These are phyloP conservation scores for Uronychia binucleata DNA, from an alignment of 73 alveolate species.

Conservation along the genomic window DNA sequence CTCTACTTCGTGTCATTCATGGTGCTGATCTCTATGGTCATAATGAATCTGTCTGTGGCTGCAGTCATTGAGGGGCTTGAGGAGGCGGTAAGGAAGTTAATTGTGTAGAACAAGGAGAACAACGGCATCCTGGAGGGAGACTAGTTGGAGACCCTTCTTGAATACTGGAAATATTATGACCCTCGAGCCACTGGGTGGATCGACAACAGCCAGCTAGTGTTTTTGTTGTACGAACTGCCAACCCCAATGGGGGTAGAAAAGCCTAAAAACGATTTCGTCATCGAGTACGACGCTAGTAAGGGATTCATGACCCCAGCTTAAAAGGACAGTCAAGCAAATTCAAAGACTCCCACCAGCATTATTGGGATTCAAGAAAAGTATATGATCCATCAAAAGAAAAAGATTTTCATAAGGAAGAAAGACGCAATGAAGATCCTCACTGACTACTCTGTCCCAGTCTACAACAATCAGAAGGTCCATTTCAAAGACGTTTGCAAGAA, in stretches of 20 bases:
- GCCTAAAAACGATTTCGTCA: too few relatives aligned
- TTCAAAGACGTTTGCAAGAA: conserved; percentile 34
- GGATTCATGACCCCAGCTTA: too few relatives aligned
- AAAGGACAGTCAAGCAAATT: too few relatives aligned
- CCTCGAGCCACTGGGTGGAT: conserved; percentile 49
- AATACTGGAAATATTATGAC: conserved; percentile 29
- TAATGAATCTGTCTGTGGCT: conserved; percentile 48
- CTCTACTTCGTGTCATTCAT: conserved; percentile 23
- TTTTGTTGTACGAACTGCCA: conserved; percentile 17
- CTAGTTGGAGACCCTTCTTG: not conserved
- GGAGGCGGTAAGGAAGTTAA: too few relatives aligned
- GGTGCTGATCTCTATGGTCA: conserved; percentile 20
- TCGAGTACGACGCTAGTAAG: too few relatives aligned
- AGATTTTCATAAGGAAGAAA: conserved; percentile 11
- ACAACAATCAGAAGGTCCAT: conserved; percentile 6
- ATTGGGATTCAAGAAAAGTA: conserved; percentile 14
- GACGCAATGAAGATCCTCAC: conserved; percentile 30
- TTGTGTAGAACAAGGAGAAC: conserved; percentile 15
- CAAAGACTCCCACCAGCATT: too few relatives aligned
- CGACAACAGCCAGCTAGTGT: too few relatives aligned
- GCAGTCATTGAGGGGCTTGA: conserved; percentile 46
- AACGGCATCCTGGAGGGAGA: not conserved
- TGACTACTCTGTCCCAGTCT: conserved; percentile 24
- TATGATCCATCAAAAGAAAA: conserved; percentile 18
- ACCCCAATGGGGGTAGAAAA: conserved; percentile 29